A percentile compares a stretch with the other conserved stretches of the same genome.
phyloP scores from a whole-genome alignment of 768 basidiomycete species.

The Mycena venus region DNA sequence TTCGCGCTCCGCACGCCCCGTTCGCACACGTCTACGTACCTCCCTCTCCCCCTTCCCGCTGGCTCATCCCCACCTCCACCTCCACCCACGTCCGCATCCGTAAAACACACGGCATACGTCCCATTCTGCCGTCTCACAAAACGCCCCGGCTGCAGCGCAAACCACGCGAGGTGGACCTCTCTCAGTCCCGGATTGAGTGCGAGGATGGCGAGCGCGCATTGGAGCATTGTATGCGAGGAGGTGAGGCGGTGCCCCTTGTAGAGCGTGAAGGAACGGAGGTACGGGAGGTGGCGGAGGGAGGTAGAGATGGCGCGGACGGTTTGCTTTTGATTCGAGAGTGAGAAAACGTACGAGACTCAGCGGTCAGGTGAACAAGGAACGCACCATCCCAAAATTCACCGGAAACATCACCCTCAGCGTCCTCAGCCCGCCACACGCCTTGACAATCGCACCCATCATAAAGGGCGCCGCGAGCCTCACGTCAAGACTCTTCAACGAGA shows the following conservation, averaged over 20 bases:
- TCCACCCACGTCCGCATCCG: too few species aligned
- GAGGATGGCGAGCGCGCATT: neutral
- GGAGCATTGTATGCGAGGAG: constrained; percentile 3
- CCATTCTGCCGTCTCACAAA: constrained; percentile 5
- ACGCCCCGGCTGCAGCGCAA: neutral
- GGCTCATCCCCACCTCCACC: neutral
- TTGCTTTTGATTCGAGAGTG: neutral
- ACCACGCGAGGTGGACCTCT: constrained; percentile 8
- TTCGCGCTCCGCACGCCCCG: neutral
- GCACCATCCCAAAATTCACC: neutral
- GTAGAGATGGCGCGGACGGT: neutral
- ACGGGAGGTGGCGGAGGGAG: neutral
- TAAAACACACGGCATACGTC: neutral
- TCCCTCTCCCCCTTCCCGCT: neutral
- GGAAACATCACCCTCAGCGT: constrained; percentile 13
- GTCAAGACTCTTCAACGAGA: constrained; percentile 7
- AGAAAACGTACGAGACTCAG: too few species aligned
- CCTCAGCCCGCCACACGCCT: neutral
- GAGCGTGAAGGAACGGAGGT: constrained; percentile 19
- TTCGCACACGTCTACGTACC: constrained; percentile 14
- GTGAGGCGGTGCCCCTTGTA: constrained; percentile 10
- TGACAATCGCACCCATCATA: neutral
- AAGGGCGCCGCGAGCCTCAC: neutral
- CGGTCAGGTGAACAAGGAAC: too few species aligned
- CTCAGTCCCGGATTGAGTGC: neutral